Conservation (phyloP, 2,329 filamentous ascomycete genomes). For the Hymenoscyphus fructigenus region DNA sequence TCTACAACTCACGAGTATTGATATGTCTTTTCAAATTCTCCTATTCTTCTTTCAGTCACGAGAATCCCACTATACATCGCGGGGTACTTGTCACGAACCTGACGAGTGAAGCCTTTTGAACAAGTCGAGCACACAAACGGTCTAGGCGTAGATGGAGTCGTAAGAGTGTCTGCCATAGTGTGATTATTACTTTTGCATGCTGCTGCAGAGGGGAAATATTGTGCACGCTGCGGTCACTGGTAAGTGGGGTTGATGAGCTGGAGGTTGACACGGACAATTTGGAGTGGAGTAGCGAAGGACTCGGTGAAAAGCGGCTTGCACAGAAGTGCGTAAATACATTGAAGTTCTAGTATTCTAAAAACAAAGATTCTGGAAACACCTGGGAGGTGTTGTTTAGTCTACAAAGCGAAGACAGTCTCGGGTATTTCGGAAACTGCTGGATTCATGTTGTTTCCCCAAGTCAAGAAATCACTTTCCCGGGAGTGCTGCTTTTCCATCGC, state of each 20-base stretch:
- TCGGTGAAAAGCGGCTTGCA: too few species aligned
- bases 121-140: constrained; percentile 13
- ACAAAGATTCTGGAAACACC: too few species aligned
- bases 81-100: constrained; percentile 3
- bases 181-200: background rate
- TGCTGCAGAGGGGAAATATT: background rate
- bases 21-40: constrained; percentile 15
- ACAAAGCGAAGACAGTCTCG: too few species aligned
- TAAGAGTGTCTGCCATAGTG: background rate
- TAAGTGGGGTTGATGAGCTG: background rate
- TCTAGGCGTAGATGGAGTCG: background rate
- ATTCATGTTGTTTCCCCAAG: too few species aligned
- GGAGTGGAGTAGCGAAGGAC: background rate
- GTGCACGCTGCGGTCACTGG: background rate
- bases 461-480: background rate
- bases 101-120: constrained; percentile 12
- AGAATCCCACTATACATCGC: background rate
- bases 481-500: background rate
- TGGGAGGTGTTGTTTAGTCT: too few species aligned
- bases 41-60: constrained; percentile 2
- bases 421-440: too few species aligned
- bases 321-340: too few species aligned
- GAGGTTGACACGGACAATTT: background rate
- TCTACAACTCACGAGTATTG: constrained; percentile 11
- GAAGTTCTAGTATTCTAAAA: too few species aligned